Percentiles rank a stretch among this genome's conserved stretches.
Conservation (phyloP, 1,284 basidiomycete species). For the Sporisorium iseilematis-ciliati region DNA sequence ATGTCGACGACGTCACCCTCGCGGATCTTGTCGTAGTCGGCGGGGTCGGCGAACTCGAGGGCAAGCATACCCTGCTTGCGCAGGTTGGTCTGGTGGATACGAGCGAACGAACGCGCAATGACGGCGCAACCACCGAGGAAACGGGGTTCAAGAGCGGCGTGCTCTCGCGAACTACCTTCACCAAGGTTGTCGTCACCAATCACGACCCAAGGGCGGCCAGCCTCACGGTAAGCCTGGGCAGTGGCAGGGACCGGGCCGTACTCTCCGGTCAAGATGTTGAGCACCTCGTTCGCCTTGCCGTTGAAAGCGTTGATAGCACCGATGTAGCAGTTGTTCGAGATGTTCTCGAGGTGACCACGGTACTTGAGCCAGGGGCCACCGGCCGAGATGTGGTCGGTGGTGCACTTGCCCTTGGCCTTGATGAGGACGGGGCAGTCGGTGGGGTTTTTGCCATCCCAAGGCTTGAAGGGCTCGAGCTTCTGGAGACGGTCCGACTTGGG, state of each 20-base stretch:
- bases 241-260: constrained; percentile 86
- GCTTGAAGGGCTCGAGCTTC: constrained; percentile 87
- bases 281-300: constrained; percentile 93
- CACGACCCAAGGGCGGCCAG: constrained; percentile 94
- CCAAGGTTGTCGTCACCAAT: constrained; percentile 87
- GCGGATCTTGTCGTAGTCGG: constrained; percentile 68
- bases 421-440: constrained; percentile 91
- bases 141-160: constrained; percentile 96
- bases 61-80: constrained; percentile 74
- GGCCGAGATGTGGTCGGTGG: constrained; percentile 79
- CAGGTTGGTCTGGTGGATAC: constrained; percentile 97
- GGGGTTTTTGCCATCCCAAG: constrained; percentile 94
- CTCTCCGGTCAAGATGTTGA: constrained; percentile 88
- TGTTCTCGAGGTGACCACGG: constrained; percentile 98
- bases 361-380: constrained; percentile 99
- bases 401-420: constrained; percentile 99
- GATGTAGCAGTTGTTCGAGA: constrained; percentile 97
- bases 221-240: constrained; percentile 86
- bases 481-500: constrained; percentile 94
- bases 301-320: constrained; percentile 94
- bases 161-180: constrained; percentile 97
- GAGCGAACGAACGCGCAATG: constrained; percentile 95
- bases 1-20: constrained; percentile 65
- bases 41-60: constrained; percentile 64
- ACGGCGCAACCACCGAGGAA: constrained; percentile 95